phyloP scores from a whole-genome alignment of 805 yeast species.

The Wickerhamiella domercqiae region DNA sequence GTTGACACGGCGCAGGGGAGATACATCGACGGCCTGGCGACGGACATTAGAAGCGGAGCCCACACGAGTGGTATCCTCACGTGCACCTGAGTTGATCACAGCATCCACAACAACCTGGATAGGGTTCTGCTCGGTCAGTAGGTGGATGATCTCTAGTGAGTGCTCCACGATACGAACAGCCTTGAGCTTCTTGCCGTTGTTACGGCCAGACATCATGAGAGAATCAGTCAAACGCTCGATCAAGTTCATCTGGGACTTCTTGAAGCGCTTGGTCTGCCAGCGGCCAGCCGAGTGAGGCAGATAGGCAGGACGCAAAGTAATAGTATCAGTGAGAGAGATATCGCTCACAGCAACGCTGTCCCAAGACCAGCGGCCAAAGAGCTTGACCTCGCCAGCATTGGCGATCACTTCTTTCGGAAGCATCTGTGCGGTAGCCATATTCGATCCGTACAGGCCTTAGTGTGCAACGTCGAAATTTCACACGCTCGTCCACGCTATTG shows the following conservation, averaged over 20 bases:
- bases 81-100: slow-evolving; percentile 98
- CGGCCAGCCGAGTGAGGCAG: slow-evolving; percentile 99
- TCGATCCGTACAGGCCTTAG: too few species aligned
- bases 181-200: slow-evolving; percentile 99
- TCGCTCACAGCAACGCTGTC: slow-evolving; percentile 97
- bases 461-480: too few species aligned
- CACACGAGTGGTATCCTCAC: slow-evolving; percentile 99
- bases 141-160: slow-evolving; percentile 94
- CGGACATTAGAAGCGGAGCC: slow-evolving; percentile 99
- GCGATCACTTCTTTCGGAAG: slow-evolving; percentile 94
- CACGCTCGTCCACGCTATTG: too few species aligned
- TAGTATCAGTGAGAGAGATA: slow-evolving; percentile 94
- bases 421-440: too few species aligned
- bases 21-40: slow-evolving; percentile 99
- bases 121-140: slow-evolving; percentile 98
- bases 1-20: slow-evolving; percentile 99
- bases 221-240: slow-evolving; percentile 99
- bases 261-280: slow-evolving; percentile 98
- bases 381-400: slow-evolving; percentile 91
- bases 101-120: slow-evolving; percentile 98
- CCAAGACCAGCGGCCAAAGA: slow-evolving; percentile 99
- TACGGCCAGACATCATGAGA: slow-evolving; percentile 99
- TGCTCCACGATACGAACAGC: slow-evolving; percentile 99
- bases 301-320: slow-evolving; percentile 94
- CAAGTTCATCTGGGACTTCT: slow-evolving; percentile 99